Conservation (phyloP, 2,329 filamentous ascomycete genomes). For the Thelonectria discophora region DNA sequence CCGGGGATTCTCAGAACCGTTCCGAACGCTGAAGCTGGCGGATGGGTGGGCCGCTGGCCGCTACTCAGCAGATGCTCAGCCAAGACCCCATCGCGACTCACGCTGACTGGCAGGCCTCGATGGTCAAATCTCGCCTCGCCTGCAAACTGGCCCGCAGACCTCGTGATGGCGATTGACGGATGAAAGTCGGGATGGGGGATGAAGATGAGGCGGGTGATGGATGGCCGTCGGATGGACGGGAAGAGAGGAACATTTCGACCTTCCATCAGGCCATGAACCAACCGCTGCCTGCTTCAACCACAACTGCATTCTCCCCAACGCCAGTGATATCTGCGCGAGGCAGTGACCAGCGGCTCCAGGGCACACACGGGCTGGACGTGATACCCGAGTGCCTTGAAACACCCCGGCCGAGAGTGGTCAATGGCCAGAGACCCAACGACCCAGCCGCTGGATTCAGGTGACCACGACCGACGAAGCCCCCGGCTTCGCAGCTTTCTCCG, state of each 20-base stretch:
- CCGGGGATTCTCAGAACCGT: constrained; percentile 21
- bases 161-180: constrained; percentile 34
- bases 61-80: constrained; percentile 35
- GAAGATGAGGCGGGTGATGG: constrained; percentile 24
- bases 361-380: constrained; percentile 11
- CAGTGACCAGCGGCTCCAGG: constrained; percentile 17
- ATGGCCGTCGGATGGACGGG: constrained; percentile 25
- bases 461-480: constrained; percentile 37
- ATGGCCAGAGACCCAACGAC: constrained; percentile 26
- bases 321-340: constrained; percentile 13
- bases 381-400: constrained; percentile 12
- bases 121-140: constrained; percentile 31
- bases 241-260: constrained; percentile 9
- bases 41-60: constrained; percentile 40
- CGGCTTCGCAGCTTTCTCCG: constrained; percentile 30
- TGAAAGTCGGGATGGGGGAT: constrained; percentile 17
- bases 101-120: constrained; percentile 30
- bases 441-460: constrained; percentile 34
- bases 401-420: constrained; percentile 16
- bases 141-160: constrained; percentile 33
- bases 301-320: constrained; percentile 20
- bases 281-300: constrained; percentile 16
- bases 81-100: constrained; percentile 40
- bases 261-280: constrained; percentile 15
- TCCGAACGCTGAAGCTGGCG: constrained; percentile 32